phyloP scores from a whole-genome alignment of 2,329 filamentous ascomycete genomes.

The Lachnellula subtilissima region DNA sequence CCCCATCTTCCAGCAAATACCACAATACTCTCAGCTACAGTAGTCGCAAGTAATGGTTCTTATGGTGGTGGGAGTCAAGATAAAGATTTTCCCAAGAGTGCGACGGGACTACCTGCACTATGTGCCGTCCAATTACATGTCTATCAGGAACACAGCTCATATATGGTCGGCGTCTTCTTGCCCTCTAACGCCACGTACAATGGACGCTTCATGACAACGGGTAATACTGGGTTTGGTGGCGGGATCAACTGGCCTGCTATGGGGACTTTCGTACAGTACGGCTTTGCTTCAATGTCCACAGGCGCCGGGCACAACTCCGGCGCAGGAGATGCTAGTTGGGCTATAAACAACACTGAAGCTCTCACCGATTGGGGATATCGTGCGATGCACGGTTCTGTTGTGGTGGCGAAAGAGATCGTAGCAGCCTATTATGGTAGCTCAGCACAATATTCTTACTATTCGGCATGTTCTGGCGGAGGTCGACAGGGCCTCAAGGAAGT shows the following conservation, averaged over 20 bases:
- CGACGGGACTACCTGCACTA: not conserved
- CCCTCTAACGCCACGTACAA: not conserved
- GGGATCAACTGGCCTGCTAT: slow-evolving; percentile 46
- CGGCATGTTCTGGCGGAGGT: slow-evolving; percentile 45
- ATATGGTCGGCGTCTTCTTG: not conserved
- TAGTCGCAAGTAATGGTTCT: not conserved
- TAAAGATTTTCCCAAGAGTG: not conserved
- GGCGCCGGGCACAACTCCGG: slow-evolving; percentile 41
- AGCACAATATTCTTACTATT: slow-evolving; percentile 36
- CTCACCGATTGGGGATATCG: slow-evolving; percentile 32
- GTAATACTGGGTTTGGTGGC: slow-evolving; percentile 43
- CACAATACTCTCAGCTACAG: not conserved
- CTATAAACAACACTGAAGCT: slow-evolving; percentile 33
- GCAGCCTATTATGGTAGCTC: not conserved
- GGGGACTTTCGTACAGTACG: slow-evolving; percentile 33
- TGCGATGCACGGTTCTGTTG: slow-evolving; percentile 13
- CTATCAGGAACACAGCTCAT: not conserved
- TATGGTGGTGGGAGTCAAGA: not conserved
- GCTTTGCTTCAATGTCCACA: slow-evolving; percentile 39
- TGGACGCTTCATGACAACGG: slow-evolving; percentile 34
- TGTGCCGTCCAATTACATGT: not conserved
- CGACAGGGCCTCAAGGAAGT: slow-evolving; percentile 42
- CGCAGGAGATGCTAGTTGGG: slow-evolving; percentile 34
- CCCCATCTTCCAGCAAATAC: not conserved
- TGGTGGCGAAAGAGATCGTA: not conserved